These are phyloP conservation scores for Pulicaria dysenterica DNA, from an alignment of 129 eudicot species.

Conservation along the genomic window DNA sequence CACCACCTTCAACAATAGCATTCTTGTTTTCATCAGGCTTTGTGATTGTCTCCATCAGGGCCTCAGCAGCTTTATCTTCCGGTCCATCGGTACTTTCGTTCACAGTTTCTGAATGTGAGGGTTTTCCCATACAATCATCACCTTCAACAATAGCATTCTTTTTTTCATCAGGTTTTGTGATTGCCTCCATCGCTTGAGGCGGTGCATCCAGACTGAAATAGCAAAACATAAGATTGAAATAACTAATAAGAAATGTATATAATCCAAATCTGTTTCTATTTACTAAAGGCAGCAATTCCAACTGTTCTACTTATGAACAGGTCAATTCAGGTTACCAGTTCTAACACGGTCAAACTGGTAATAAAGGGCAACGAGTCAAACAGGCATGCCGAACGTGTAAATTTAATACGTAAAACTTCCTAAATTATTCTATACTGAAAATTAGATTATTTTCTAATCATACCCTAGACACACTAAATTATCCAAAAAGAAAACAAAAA, in stretches of 20 bases:
- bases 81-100: conserved; percentile 29
- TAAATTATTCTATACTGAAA: neutral
- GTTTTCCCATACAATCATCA: conserved; percentile 28
- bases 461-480: neutral
- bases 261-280: neutral
- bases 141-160: conserved; percentile 27
- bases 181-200: conserved; percentile 34
- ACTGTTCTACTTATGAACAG: neutral
- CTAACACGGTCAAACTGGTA: too few species aligned
- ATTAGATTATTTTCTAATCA: neutral
- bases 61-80: conserved; percentile 24
- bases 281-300: neutral
- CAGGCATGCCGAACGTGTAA: neutral
- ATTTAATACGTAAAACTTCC: neutral
- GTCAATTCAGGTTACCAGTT: neutral
- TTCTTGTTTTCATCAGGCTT: conserved; percentile 27
- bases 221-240: neutral
- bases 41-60: conserved; percentile 31
- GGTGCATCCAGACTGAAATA: conserved; percentile 75
- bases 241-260: neutral
- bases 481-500: neutral
- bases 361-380: neutral
- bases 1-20: conserved; percentile 32
- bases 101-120: conserved; percentile 29
- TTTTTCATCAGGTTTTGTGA: conserved; percentile 32